These are phyloP conservation scores for Sugiyamaella qingdaonensis DNA, from an alignment of 805 yeast species.

Conservation along the genomic window DNA sequence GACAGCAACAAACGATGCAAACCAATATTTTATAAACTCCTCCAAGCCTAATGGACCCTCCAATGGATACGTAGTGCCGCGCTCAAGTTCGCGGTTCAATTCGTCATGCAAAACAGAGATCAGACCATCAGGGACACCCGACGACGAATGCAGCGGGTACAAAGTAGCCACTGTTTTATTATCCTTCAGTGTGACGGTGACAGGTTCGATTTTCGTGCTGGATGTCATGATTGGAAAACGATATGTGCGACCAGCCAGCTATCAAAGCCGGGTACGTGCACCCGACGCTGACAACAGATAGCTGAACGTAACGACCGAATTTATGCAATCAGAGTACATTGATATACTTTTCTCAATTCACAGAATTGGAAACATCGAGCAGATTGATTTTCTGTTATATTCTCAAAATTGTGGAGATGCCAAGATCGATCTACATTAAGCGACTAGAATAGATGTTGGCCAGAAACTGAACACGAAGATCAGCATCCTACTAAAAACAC, in stretches of 20 bases:
- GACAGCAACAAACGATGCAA: slow-evolving; percentile 60
- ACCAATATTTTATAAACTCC: slow-evolving; percentile 64
- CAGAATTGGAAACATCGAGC: too few species aligned
- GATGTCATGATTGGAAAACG: background rate
- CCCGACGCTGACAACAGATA: background rate
- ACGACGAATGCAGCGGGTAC: slow-evolving; percentile 50
- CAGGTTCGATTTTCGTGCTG: slow-evolving; percentile 40
- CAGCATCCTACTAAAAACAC: too few species aligned
- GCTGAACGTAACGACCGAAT: too few species aligned
- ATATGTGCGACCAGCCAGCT: background rate
- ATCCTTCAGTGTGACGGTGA: slow-evolving; percentile 66
- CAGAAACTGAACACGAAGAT: too few species aligned
- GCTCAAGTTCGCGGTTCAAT: slow-evolving; percentile 62
- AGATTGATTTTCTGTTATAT: too few species aligned
- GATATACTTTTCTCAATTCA: too few species aligned
- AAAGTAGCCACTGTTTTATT: slow-evolving; percentile 50
- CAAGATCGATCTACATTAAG: too few species aligned
- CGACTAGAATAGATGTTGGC: too few species aligned
- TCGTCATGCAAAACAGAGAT: slow-evolving; percentile 44
- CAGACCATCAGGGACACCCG: slow-evolving; percentile 49
- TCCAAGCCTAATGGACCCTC: slow-evolving; percentile 38
- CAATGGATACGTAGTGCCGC: slow-evolving; percentile 63
- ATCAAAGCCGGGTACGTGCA: background rate
- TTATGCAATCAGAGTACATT: too few species aligned
- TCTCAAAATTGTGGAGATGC: too few species aligned